Percentiles rank a stretch among this genome's conserved stretches.
Conservation (phyloP, 2,329 filamentous ascomycete species). For the Periconia digitata region DNA sequence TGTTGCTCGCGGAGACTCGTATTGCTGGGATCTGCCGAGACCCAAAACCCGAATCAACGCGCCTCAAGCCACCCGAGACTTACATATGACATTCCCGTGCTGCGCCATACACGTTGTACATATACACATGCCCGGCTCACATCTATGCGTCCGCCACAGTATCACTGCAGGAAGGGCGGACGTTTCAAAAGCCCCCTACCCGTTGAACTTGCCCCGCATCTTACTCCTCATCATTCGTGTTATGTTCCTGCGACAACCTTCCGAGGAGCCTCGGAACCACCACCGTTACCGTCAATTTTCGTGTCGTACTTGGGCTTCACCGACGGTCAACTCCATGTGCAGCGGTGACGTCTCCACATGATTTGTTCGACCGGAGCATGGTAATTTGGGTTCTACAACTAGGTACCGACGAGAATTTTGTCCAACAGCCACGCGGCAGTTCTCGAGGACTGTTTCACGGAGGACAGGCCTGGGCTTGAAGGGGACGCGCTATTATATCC, state of each 20-base stretch:
- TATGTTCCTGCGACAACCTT: too few relatives aligned
- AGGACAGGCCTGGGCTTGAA: too few relatives aligned
- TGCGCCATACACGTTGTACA: not conserved
- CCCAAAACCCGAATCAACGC: not conserved
- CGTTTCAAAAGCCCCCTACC: not conserved
- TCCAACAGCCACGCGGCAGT: too few relatives aligned
- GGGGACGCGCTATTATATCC: too few relatives aligned
- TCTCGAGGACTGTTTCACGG: too few relatives aligned
- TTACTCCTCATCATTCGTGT: not conserved
- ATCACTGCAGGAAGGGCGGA: slow-evolving; percentile 4
- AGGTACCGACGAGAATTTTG: too few relatives aligned
- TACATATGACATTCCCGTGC: not conserved
- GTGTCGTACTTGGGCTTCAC: slow-evolving; percentile 19
- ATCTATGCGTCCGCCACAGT: slow-evolving; percentile 6
- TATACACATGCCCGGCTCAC: not conserved
- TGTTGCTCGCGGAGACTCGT: too few relatives aligned
- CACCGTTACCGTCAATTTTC: slow-evolving; percentile 3
- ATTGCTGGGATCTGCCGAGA: not conserved
- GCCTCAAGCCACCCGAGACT: not conserved
- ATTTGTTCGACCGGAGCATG: not conserved
- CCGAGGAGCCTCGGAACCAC: slow-evolving; percentile 7
- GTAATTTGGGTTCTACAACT: not conserved
- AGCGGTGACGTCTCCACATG: not conserved
- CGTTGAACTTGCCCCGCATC: slow-evolving; percentile 1
- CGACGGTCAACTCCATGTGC: not conserved